Conservation (phyloP, 1,139 yeast genomes). For the Torulaspora pretoriensis region DNA sequence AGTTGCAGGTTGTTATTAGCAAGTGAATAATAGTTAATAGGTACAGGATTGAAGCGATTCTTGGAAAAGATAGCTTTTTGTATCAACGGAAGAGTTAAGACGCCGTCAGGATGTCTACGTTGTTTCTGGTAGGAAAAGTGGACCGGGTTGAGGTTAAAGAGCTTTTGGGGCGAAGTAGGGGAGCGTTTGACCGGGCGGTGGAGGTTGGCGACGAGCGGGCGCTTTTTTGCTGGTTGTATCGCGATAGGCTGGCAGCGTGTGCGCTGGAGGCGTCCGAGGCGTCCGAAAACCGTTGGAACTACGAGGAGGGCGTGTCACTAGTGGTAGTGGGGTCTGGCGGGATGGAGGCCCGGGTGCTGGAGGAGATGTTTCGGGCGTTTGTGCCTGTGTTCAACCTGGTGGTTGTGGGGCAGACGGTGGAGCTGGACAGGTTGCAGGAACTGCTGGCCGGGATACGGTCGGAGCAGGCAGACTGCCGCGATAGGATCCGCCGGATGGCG, state of each 20-base stretch:
- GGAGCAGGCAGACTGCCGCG: slow-evolving; percentile 10
- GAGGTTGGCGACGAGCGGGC: slow-evolving; percentile 5
- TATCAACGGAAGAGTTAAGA: not conserved
- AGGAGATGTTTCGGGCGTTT: slow-evolving; percentile 17
- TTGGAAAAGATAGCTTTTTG: too few relatives aligned
- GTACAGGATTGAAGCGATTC: too few relatives aligned
- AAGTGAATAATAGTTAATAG: not conserved
- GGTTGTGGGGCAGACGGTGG: slow-evolving; percentile 13
- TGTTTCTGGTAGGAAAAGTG: slow-evolving; percentile 13
- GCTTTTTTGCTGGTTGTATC: slow-evolving; percentile 9
- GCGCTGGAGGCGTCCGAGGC: slow-evolving; percentile 2
- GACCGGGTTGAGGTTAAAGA: slow-evolving; percentile 2
- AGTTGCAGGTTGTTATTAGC: not conserved
- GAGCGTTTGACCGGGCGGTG: slow-evolving; percentile 10
- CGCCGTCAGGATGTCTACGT: slow-evolving; percentile 9
- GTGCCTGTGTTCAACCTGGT: slow-evolving; percentile 27
- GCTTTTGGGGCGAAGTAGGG: not conserved
- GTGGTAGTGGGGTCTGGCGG: slow-evolving; percentile 5
- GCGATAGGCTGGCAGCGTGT: slow-evolving; percentile 9
- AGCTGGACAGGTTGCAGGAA: not conserved
- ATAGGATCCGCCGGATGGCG: slow-evolving; percentile 23
- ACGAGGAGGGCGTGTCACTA: slow-evolving; percentile 14
- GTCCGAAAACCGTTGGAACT: slow-evolving; percentile 5
- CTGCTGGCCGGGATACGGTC: slow-evolving; percentile 10
- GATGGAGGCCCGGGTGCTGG: slow-evolving; percentile 8